Evolutionary conservation across 345 rosid species (phyloP), one percentile per base, ranked within the genome.

Genomic region (Euphorbia tirucalli): DNA sequence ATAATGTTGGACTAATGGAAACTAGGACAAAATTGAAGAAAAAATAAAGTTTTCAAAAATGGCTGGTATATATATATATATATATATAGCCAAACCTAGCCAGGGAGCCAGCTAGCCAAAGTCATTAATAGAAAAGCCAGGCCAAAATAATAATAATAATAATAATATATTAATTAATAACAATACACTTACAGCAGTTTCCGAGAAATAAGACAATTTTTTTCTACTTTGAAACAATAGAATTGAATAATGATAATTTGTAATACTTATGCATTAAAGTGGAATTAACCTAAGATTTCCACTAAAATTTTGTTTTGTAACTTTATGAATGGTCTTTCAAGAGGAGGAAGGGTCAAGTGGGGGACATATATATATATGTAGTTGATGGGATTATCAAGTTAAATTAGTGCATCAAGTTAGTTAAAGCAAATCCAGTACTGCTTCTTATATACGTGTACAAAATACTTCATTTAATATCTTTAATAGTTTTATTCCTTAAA

Each of bases 271-370:
- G 35, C 14, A 28, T 37, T 25, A 11, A 80, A 89, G 90, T 90
- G 93, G 89, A 77, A 49, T 79, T 82, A 75, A 69, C 65, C 70
- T 88, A 83, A 52, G 96, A 90, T 83, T 68, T 88, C 97, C 96
- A 90, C 96, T 88, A 24, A 75, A 43, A 39, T n/a, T 63, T 60
- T 61, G 68, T 74, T 76, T 68, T 69, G 57, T 58, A 74, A 75
- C 77, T 71, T 49, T 73, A 28, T 75, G 4, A 68, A 74, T 85
- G 90, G 21, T 87, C 90, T 74, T 90, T 90, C 83, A 80, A 65
- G 64, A 52, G 77, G 55, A 77, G 86, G 86, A 87, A 90, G 84
- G 87, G 96, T 77, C 93, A 86, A 80, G 81, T n/a, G n/a, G n/a
- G n/a, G n/a, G n/a, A n/a, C n/a, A n/a, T n/a, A n/a, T n/a, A n/a